phyloP scores from a whole-genome alignment of 179 eudicot species.

The Corrigiola litoralis region DNA sequence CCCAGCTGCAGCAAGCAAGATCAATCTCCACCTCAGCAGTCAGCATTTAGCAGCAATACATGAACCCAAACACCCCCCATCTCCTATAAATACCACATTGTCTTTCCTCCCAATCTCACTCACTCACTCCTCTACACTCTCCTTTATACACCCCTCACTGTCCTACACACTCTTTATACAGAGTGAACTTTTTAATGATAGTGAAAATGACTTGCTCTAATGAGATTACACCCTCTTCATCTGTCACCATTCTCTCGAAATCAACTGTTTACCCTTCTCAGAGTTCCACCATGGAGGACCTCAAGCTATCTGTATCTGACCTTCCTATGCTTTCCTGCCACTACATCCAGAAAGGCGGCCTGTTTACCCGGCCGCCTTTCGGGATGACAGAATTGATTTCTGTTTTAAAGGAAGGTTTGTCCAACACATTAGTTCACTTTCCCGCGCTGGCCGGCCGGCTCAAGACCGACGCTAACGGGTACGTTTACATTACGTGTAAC shows the following conservation, averaged over 20 bases:
- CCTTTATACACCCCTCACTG: background rate
- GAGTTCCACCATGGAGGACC: constrained; percentile 23
- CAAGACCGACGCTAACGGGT: constrained; percentile 47
- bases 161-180: too few relatives aligned
- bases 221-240: background rate
- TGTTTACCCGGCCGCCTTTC: constrained; percentile 48
- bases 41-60: background rate
- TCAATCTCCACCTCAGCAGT: constrained; percentile 25
- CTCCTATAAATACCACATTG: constrained; percentile 40
- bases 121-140: constrained; percentile 17
- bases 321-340: constrained; percentile 94
- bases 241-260: constrained; percentile 25
- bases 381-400: constrained; percentile 23
- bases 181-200: too few relatives aligned
- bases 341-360: constrained; percentile 84
- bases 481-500: constrained; percentile 61
- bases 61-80: constrained; percentile 16
- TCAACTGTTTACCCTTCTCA: constrained; percentile 23
- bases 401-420: constrained; percentile 39
- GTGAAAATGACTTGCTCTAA: constrained; percentile 45
- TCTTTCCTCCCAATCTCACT: constrained; percentile 6
- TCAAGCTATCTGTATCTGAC: constrained; percentile 65
- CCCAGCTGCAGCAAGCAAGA: background rate
- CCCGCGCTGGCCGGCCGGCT: constrained; percentile 90
- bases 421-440: constrained; percentile 57